Conservation (phyloP, 495 filamentous ascomycete species). For the Podospora sp. region DNA sequence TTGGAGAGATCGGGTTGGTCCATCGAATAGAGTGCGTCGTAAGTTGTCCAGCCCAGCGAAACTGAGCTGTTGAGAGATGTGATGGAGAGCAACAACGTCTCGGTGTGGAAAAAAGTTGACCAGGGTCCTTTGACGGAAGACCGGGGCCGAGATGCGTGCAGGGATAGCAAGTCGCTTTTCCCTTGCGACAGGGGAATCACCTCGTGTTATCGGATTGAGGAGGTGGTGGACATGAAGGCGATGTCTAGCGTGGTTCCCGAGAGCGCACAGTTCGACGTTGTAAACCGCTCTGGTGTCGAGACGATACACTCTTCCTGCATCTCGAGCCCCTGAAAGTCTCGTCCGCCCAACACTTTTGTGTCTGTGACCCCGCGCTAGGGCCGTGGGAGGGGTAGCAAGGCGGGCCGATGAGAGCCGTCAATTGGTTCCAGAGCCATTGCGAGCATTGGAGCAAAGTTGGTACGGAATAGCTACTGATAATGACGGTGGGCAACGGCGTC, state of each 20-base stretch:
- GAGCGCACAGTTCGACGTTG: background rate
- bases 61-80: background rate
- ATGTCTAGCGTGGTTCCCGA: background rate
- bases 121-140: background rate
- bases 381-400: background rate
- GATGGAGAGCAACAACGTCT: background rate
- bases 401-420: background rate
- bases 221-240: background rate
- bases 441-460: background rate
- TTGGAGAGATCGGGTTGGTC: slow-evolving; percentile 40
- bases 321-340: background rate
- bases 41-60: background rate
- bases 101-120: background rate
- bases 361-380: background rate
- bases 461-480: background rate
- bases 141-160: background rate
- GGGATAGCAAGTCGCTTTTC: too few species aligned
- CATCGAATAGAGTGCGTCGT: slow-evolving; percentile 20
- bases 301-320: background rate
- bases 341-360: background rate
- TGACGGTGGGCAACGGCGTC: background rate
- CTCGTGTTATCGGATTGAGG: background rate
- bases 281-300: background rate
- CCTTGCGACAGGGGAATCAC: background rate
- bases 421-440: background rate